Percentiles rank a stretch among this genome's conserved stretches.
Conservation (phyloP, 805 yeast genomes). For the Torulaspora delbrueckii region DNA sequence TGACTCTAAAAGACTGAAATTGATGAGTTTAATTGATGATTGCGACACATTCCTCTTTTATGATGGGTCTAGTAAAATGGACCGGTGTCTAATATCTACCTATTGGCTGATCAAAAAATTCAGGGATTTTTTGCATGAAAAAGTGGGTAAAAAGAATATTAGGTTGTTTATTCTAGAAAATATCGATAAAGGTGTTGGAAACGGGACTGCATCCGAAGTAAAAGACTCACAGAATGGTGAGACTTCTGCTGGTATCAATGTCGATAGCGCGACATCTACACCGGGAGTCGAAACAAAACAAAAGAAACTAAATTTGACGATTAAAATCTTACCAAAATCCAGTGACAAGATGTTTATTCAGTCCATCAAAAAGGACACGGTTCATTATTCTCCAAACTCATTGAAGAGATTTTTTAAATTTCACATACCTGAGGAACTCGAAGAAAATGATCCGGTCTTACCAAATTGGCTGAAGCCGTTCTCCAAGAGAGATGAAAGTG, state of each 20-base stretch:
- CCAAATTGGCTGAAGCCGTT: conserved; percentile 34
- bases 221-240: background rate
- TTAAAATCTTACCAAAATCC: conserved; percentile 19
- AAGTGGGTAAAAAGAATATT: conserved; percentile 8
- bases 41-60: conserved; percentile 24
- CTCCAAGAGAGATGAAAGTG: conserved; percentile 17
- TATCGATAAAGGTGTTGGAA: conserved; percentile 7
- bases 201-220: background rate
- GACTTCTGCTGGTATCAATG: background rate
- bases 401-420: conserved; percentile 29
- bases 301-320: conserved; percentile 19
- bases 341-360: conserved; percentile 26
- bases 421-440: conserved; percentile 24
- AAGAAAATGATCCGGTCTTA: conserved; percentile 17
- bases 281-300: background rate
- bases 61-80: conserved; percentile 25
- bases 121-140: conserved; percentile 8
- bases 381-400: conserved; percentile 34
- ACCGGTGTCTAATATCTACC: conserved; percentile 24
- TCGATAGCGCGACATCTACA: background rate
- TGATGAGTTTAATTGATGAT: conserved; percentile 19
- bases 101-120: conserved; percentile 26
- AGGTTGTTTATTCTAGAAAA: conserved; percentile 10
- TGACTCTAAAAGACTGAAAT: conserved; percentile 16
- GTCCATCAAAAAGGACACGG: conserved; percentile 32